Evolutionary conservation across 2,329 filamentous ascomycete genomes (phyloP), one percentile per base, ranked within the genome.

Genomic region (Alternaria rosae): DNA sequence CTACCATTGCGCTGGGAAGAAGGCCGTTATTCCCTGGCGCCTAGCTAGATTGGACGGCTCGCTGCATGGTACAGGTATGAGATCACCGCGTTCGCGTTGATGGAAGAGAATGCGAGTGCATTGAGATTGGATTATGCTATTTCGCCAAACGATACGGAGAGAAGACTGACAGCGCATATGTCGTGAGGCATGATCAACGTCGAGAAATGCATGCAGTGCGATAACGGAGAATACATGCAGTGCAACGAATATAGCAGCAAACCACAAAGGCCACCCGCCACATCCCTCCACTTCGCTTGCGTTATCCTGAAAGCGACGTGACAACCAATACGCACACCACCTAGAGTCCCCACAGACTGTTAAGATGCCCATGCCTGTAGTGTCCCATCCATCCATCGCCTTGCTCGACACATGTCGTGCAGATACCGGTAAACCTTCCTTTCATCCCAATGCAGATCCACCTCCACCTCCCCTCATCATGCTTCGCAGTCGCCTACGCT

Each of bases 351-450:
- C 23, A 43, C 38, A 52, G 23, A 21, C 42, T n/a, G 13, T 35
- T 7, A 51, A 51, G 47, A 38, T 45, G 15, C 25, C 43, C 35
- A 48, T 43, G 21, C 23, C 59, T 63, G 59, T 53, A 30, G 59
- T 62, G 55, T 41, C 48, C 61, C 51, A 56, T 64, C 42, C 63
- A 10, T 38, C 35, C 35, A 17, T 38, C 35, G 35, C 35, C 52
- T 57, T 64, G 56, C 57, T 57, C 54, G 35, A 58, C 57, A 28
- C 59, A 42, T 35, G 50, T 66, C 47, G 51, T 54, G 61, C 62
- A 54, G 44, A 30, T 20, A 57, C 35, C 57, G 64, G 58, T 57
- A 59, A 53, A 59, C 48, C 13, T 45, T 45, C 47, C 47, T 51
- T 38, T 51, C 43, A 17, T 17, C 38, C 52, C 35, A 38, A 51